phyloP scores from a whole-genome alignment of 139 green algal genomes.

The Chlorella sp. region DNA sequence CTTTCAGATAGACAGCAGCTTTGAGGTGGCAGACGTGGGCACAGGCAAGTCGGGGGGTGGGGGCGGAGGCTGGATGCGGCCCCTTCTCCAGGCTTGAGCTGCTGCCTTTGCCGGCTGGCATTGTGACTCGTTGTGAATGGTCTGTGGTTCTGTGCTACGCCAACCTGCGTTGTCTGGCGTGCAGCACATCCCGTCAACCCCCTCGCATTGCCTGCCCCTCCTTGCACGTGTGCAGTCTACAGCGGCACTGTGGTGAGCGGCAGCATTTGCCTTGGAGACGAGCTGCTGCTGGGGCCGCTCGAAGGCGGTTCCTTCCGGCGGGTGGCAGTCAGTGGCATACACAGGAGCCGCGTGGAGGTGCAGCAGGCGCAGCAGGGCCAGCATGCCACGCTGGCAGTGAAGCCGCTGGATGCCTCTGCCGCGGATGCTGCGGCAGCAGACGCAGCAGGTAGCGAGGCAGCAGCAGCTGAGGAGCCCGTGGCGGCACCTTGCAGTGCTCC shows the following conservation, averaged over 20 bases:
- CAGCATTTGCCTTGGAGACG: constrained; percentile 61
- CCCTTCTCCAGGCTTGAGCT: too few relatives aligned
- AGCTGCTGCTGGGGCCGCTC: constrained; percentile 75
- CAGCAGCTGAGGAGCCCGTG: too few relatives aligned
- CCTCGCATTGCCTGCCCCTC: background rate
- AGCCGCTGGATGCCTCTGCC: constrained; percentile 13
- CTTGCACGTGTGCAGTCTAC: constrained; percentile 56
- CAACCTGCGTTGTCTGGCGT: too few relatives aligned
- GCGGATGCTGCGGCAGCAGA: background rate
- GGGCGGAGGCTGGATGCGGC: too few relatives aligned
- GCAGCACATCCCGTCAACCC: background rate
- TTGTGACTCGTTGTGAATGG: too few relatives aligned
- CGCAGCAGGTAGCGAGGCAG: too few relatives aligned
- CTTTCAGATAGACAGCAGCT: constrained; percentile 85
- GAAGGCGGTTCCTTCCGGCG: constrained; percentile 64
- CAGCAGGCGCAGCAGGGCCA: constrained; percentile 66
- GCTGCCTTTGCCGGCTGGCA: too few relatives aligned
- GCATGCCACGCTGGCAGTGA: constrained; percentile 64
- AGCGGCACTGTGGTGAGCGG: constrained; percentile 79
- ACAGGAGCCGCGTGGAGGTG: constrained; percentile 77
- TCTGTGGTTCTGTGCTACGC: background rate
- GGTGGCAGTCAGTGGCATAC: constrained; percentile 72
- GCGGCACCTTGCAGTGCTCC: background rate
- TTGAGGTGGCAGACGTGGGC: constrained; percentile 80
- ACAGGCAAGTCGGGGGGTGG: background rate